These are phyloP conservation scores for Saccharomycopsis oosterbeekiorum DNA, from an alignment of 805 yeast genomes.

Conservation along the genomic window DNA sequence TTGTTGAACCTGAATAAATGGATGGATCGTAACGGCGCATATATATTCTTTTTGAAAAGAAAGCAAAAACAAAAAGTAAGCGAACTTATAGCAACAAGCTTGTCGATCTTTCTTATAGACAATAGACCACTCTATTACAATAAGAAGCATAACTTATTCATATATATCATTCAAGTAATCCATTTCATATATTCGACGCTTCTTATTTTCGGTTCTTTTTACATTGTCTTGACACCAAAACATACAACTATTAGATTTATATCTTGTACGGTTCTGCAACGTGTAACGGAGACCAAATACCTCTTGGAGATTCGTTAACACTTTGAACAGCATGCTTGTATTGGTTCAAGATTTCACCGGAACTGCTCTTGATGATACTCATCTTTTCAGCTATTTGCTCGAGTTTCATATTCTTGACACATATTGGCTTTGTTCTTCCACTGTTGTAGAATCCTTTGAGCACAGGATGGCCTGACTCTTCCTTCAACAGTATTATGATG, in stretches of 20 bases:
- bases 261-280: constrained; percentile 43
- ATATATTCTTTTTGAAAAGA: too few relatives aligned
- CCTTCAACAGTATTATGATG: constrained; percentile 60
- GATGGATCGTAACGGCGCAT: too few relatives aligned
- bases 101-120: too few relatives aligned
- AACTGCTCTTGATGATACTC: constrained; percentile 50
- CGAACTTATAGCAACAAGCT: too few relatives aligned
- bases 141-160: too few relatives aligned
- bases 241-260: constrained; percentile 19
- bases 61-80: too few relatives aligned
- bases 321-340: constrained; percentile 71
- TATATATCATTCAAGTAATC: too few relatives aligned
- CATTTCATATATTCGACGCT: too few relatives aligned
- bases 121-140: too few relatives aligned
- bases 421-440: constrained; percentile 47
- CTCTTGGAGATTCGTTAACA: constrained; percentile 77
- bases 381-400: constrained; percentile 57
- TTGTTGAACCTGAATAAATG: too few relatives aligned
- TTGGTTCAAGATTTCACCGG: constrained; percentile 53
- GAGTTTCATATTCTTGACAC: constrained; percentile 63
- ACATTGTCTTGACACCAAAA: neutral
- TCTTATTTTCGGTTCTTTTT: neutral
- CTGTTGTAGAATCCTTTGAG: constrained; percentile 46
- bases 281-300: constrained; percentile 96
- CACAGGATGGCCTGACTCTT: constrained; percentile 78